Percentiles rank a stretch among this genome's conserved stretches.
These are phyloP conservation scores for Brassica incana DNA, from an alignment of 345 rosid species.

Conservation along the genomic window DNA sequence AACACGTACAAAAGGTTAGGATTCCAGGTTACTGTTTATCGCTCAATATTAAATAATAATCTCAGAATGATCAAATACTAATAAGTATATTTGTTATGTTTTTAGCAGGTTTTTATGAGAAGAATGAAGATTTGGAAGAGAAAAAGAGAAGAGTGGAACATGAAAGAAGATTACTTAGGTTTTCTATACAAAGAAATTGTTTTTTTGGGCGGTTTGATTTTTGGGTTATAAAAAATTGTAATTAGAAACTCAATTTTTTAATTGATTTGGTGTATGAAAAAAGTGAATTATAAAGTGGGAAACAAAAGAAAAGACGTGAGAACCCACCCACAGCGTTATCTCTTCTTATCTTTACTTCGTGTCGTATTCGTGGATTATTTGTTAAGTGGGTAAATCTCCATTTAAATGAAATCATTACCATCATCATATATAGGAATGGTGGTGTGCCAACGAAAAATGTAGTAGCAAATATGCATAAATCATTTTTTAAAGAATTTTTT, in stretches of 20 bases:
- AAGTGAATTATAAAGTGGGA: conserved; percentile 35
- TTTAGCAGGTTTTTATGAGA: conserved; percentile 24
- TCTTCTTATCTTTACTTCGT: neutral
- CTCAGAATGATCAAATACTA: neutral
- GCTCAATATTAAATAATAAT: neutral
- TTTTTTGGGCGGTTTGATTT: conserved; percentile 17
- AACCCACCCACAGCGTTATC: conserved; percentile 13
- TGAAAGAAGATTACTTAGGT: conserved; percentile 25
- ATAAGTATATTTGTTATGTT: neutral
- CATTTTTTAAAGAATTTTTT: neutral
- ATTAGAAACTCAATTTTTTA: conserved; percentile 34
- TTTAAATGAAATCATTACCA: neutral
- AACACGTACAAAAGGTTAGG: conserved; percentile 32
- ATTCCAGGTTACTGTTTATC: neutral
- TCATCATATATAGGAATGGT: neutral
- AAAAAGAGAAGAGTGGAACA: conserved; percentile 7
- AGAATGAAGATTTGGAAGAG: conserved; percentile 19
- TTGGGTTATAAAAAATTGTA: conserved; percentile 39
- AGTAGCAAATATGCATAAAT: neutral
- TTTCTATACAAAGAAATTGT: neutral
- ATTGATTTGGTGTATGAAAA: conserved; percentile 36
- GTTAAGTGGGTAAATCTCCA: neutral
- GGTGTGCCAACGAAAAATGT: neutral
- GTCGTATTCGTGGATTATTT: neutral
- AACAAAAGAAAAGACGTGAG: conserved; percentile 34